These are phyloP conservation scores for Hibiscus mutabilis DNA, from an alignment of 345 rosid species.

Conservation along the genomic window DNA sequence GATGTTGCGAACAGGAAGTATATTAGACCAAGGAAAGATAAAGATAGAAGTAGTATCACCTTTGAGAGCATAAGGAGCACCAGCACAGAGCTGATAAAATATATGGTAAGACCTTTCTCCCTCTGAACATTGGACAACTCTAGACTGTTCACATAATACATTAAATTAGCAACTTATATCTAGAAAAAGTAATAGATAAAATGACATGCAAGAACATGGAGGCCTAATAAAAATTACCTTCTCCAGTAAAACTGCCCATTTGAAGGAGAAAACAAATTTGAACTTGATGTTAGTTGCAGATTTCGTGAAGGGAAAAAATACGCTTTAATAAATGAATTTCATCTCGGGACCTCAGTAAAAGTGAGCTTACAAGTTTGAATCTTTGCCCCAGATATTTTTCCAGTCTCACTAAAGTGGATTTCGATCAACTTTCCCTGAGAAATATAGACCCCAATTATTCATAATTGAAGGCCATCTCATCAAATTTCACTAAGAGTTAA, in stretches of 20 bases:
- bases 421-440: slow-evolving; percentile 91
- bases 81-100: slow-evolving; percentile 98
- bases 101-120: slow-evolving; percentile 99
- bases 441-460: slow-evolving; percentile 23
- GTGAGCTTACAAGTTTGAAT: slow-evolving; percentile 87
- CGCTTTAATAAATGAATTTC: not conserved
- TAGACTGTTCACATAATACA: slow-evolving; percentile 66
- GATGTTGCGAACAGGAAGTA: not conserved
- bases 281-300: slow-evolving; percentile 25
- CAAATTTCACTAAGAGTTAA: not conserved
- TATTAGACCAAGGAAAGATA: slow-evolving; percentile 2
- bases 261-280: slow-evolving; percentile 22
- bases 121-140: slow-evolving; percentile 94
- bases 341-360: slow-evolving; percentile 9
- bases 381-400: slow-evolving; percentile 96
- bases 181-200: slow-evolving; percentile 7
- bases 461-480: not conserved
- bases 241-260: slow-evolving; percentile 81
- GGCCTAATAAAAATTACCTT: slow-evolving; percentile 49
- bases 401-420: slow-evolving; percentile 91
- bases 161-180: slow-evolving; percentile 16
- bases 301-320: slow-evolving; percentile 9
- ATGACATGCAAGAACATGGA: slow-evolving; percentile 13
- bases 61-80: slow-evolving; percentile 69
- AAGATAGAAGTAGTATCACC: slow-evolving; percentile 33